Base-by-base conservation (phyloP, 306 rosid genomes). In the Vicia faba region DNA sequence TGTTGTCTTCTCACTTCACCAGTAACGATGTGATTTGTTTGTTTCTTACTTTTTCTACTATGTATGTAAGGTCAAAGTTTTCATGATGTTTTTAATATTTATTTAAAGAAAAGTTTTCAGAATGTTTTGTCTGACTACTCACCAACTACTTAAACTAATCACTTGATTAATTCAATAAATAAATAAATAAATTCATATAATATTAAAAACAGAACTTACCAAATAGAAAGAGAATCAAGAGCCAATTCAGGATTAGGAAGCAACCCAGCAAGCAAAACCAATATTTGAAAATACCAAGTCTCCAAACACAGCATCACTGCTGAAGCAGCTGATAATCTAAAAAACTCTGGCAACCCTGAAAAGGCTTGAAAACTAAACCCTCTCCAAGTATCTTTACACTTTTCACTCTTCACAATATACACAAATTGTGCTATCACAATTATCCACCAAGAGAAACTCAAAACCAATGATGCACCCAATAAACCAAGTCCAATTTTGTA, bases 381-480 rank as follows among this genome's bases (percentile, higher is more conserved):
- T 5, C 1, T 16, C 95, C 97, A 88, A 0, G 95, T 86, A 0
- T 63, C 0, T 65, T 36, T 84, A 13, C 87, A 88, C 74, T 53
- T 80, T 0, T 80, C 86, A 13, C 95, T 86, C 75, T 83, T 91
- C 54, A 86, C 75, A 9, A 88, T 84, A 4, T 88, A 91, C 44
- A 81, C 82, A 68, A 88, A 82, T 53, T 88, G 97, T 0, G 80
- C 92, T 38, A 68, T 48, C 82, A 88, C 97, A 0, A 79, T 74
- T 4, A 91, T 72, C 95, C 97, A 91, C 97, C 97, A 91, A 2
- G 97, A 91, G 6, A 91, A 7, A 53, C 97, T 91, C 44, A 91
- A 39, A 39, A 79, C 81, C 74, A 86, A 13, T 0, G 97, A 81
- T 0, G 91, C 97, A 0, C 97, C 97, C 11, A 91, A 29, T 15